phyloP scores from a whole-genome alignment of 2,329 filamentous ascomycete species.

The Talaromyces rugulosus region DNA sequence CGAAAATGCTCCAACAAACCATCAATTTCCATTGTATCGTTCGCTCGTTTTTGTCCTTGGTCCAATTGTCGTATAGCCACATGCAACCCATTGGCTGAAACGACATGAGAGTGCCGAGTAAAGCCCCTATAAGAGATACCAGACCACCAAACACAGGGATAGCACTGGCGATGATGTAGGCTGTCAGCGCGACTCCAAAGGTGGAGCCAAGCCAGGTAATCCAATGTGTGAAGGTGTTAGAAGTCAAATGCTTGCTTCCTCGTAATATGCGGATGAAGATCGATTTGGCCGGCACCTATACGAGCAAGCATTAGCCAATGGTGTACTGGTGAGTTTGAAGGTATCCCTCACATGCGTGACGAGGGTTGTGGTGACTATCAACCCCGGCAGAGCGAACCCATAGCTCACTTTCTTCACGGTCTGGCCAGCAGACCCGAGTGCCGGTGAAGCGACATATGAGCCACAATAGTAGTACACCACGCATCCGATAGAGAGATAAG shows the following conservation, averaged over 20 bases:
- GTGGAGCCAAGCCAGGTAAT: conserved; percentile 18
- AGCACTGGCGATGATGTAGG: conserved; percentile 20
- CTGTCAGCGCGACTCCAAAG: conserved; percentile 12
- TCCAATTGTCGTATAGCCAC: conserved; percentile 45
- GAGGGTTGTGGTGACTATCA: conserved; percentile 25
- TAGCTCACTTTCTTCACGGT: conserved; percentile 44
- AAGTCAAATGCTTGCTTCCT: conserved; percentile 15
- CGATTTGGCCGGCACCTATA: conserved; percentile 17
- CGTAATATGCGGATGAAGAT: conserved; percentile 18
- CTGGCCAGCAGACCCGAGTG: conserved; percentile 43
- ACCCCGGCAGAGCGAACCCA: conserved; percentile 33
- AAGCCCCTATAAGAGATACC: conserved; percentile 19
- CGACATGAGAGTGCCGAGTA: conserved; percentile 18
- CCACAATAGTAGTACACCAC: conserved; percentile 48
- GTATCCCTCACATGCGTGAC: conserved; percentile 21
- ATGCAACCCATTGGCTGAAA: conserved; percentile 35
- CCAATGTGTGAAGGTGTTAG: conserved; percentile 19
- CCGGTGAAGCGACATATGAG: conserved; percentile 44
- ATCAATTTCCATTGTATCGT: not conserved
- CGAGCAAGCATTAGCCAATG: not conserved
- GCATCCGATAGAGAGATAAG: conserved; percentile 35
- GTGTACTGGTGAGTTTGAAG: not conserved
- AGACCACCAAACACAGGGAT: conserved; percentile 20
- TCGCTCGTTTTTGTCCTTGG: conserved; percentile 14
- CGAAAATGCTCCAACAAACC: conserved; percentile 19